Base-by-base conservation (phyloP, 2,329 filamentous ascomycete genomes). In the Chaetomiaceae sp. region DNA sequence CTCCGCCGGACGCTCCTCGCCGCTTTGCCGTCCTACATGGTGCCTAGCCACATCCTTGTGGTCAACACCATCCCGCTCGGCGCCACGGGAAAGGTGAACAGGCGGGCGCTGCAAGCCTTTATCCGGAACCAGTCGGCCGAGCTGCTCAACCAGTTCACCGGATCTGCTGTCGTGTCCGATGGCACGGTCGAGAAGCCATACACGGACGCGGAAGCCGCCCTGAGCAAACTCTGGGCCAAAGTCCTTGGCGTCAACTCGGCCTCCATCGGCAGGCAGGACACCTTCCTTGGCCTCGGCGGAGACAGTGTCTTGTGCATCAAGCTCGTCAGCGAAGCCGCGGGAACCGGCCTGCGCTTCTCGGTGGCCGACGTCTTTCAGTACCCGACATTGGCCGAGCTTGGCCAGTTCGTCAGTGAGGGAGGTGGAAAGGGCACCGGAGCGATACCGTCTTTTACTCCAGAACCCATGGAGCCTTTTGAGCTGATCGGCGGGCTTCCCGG, bases 311-410 rank as follows among this genome's bases (percentile, higher is more conserved):
- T 56, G 7, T 65, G 66, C 3, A 73, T 72, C 64, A 75, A 72
- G 39, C 58, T 79, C 3, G 76, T 79, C 0, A 71, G 75, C 25
- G 66, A 52, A 9, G 57, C 59, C 17, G 50, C 55, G 7, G 40
- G 43, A 14, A 29, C 40, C 2, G 52, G 57, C 11, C n/a, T 60
- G 17, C 37, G 23, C 12, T 19, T 60, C 15, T 50, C 54, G 12
- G 54, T 57, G 4, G 54, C 56, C 11, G 54, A 57, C 20, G 33
- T 60, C 27, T 60, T 60, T 38, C 45, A 51, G 27, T 14, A 39
- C 11, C 9, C 53, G 27, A 51, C n/a, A 9, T 29, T 44, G 23
- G 50, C 47, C 20, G 51, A 57, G 19, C 43, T 39, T 4, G 53
- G 45, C 4, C 20, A 29, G 22, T 38, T 38, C 15, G 5, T 47